Base-by-base conservation (phyloP, 2,329 filamentous ascomycete species). In the Fusarium domesticum region DNA sequence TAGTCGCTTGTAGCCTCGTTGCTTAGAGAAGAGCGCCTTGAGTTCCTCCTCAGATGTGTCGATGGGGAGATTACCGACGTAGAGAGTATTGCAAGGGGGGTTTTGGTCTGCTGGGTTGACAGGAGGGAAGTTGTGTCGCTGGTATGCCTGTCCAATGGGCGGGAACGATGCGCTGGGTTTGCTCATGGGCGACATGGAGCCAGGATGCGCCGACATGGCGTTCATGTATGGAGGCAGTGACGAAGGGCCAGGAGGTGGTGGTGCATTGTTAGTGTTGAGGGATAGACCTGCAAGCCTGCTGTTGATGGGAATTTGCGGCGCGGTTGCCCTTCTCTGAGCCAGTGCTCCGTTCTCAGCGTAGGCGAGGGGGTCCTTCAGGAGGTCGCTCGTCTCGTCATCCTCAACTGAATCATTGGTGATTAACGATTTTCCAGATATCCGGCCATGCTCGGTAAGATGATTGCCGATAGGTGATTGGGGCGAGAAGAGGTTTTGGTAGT, bases 61-160 rank as follows among this genome's bases (percentile, higher is more conserved):
- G 44, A 91, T 81, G 0, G 92, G 93, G 34, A 98, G 73, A 60
- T 98, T 97, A n/a, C 93, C 92, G 16, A 98, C 92, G 61, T 98
- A 97, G 6, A 98, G 76, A 0, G 93, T 98, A 64, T 98, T 97
- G 77, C 93, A 97, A 0, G 93, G 93, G 1, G 92, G 92, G 58
- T 97, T 96, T 67, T 96, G 88, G 62, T 98, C 92, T 11, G 92
- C 91, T 1, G 91, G 92, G 56, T 97, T 97, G 48, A 89, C 87
- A 0, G 91, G 86, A 12, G 92, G 92, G 50, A 89, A 87, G 53
- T 81, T 85, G 51, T 82, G 81, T 59, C 74, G 77, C 51, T 71
- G 75, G 55, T 78, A 86, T 47, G 80, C 75, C 53, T 76, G 71
- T 42, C 71, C 75, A 30, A 73, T 73, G 45, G 42, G 47, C 30